Conservation (phyloP, 805 yeast genomes). For the Wickerhamiella sergipiensis region DNA sequence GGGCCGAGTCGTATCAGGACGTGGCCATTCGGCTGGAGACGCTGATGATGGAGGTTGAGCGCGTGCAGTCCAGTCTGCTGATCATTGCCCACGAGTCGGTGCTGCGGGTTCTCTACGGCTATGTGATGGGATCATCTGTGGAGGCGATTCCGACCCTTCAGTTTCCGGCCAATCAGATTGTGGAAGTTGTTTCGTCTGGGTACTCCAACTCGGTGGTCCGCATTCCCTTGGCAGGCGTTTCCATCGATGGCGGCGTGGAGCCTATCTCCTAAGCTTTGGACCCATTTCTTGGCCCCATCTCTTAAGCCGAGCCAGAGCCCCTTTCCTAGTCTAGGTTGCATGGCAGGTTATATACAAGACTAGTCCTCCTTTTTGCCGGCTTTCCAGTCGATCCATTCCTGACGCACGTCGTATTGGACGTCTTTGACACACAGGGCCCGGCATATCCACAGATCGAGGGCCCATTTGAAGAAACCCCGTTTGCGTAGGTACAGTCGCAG, state of each 20-base stretch:
- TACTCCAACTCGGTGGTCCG: slow-evolving; percentile 15
- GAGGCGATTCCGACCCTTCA: slow-evolving; percentile 68
- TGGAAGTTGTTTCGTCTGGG: slow-evolving; percentile 43
- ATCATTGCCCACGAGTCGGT: slow-evolving; percentile 91
- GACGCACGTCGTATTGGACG: slow-evolving; percentile 23
- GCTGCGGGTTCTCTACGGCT: slow-evolving; percentile 80
- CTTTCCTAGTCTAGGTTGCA: too few relatives aligned
- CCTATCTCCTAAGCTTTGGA: slow-evolving; percentile 1
- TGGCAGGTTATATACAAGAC: background rate
- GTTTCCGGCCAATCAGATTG: slow-evolving; percentile 71
- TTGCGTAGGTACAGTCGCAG: slow-evolving; percentile 44
- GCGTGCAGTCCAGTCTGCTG: slow-evolving; percentile 65
- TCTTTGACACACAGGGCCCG: slow-evolving; percentile 29
- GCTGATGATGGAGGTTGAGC: slow-evolving; percentile 80
- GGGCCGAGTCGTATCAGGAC: slow-evolving; percentile 94
- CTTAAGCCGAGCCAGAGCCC: too few relatives aligned
- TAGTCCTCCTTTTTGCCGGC: background rate
- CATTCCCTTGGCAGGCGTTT: slow-evolving; percentile 15
- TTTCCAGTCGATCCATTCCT: slow-evolving; percentile 21
- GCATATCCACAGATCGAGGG: slow-evolving; percentile 44
- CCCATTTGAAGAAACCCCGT: slow-evolving; percentile 52
- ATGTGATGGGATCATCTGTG: slow-evolving; percentile 83
- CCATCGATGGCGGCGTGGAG: slow-evolving; percentile 16
- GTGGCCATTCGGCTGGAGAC: slow-evolving; percentile 92
- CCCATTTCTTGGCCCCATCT: too few relatives aligned